A percentile compares a stretch with the other conserved stretches of the same genome.
These are phyloP conservation scores for Zymoseptoria tritici DNA, from an alignment of 2,329 filamentous ascomycete species.

Conservation along the genomic window DNA sequence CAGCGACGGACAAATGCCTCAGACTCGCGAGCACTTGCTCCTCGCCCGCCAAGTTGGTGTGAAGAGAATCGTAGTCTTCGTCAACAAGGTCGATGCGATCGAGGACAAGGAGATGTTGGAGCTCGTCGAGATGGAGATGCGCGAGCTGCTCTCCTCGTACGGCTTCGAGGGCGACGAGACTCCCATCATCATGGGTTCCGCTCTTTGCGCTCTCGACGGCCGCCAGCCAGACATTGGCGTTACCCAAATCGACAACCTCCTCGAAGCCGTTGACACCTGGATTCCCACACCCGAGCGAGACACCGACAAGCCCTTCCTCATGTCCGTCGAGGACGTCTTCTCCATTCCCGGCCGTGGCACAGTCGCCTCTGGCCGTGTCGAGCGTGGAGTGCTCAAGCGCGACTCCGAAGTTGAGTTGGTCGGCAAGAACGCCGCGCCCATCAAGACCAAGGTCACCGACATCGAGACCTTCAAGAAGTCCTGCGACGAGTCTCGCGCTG, in stretches of 20 bases:
- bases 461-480: conserved; percentile 99
- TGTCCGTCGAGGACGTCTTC: conserved; percentile 76
- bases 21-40: conserved; percentile 96
- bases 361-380: conserved; percentile 91
- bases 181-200: conserved; percentile 93
- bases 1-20: conserved; percentile 98
- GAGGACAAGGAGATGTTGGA: conserved; percentile 99
- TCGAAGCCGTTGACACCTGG: conserved; percentile 86
- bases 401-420: conserved; percentile 92
- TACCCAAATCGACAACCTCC: conserved; percentile 82
- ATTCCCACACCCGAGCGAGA: conserved; percentile 93
- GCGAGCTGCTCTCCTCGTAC: conserved; percentile 85
- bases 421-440: conserved; percentile 69
- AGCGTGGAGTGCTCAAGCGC: conserved; percentile 89
- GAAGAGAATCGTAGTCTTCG: conserved; percentile 96
- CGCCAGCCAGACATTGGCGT: conserved; percentile 80
- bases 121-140: conserved; percentile 99
- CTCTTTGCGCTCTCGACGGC: conserved; percentile 85
- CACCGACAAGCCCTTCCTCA: conserved; percentile 96
- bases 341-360: conserved; percentile 75
- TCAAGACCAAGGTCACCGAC: conserved; percentile 99
- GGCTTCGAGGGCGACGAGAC: conserved; percentile 98
- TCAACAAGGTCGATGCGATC: conserved; percentile 98
- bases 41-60: conserved; percentile 97
- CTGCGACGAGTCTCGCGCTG: conserved; percentile 89